Conservation (phyloP, 2,329 filamentous ascomycete genomes). For the Emmonsiellopsis sp. region DNA sequence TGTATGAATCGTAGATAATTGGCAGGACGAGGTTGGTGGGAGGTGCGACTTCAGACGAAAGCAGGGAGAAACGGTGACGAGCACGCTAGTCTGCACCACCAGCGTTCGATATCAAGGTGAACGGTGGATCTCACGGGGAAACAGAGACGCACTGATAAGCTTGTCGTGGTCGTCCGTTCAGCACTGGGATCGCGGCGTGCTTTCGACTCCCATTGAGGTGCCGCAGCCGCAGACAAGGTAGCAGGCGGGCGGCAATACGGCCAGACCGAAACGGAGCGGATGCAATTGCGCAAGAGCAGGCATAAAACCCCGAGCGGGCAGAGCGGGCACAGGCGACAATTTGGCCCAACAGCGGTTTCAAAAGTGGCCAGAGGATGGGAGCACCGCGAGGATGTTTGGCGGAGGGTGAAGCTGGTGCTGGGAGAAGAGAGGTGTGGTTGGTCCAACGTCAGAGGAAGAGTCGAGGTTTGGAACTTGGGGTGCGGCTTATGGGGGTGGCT, state of each 20-base stretch:
- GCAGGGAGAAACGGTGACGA: not conserved
- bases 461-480: not conserved
- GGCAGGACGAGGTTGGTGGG: no score
- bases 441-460: conserved; percentile 3
- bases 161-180: not conserved
- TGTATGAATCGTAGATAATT: no score
- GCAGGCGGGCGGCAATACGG: not conserved
- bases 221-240: not conserved
- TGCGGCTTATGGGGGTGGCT: not conserved
- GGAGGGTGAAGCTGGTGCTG: not conserved
- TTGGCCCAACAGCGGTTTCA: not conserved
- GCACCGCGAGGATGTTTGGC: not conserved
- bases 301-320: not conserved
- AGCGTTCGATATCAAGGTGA: not conserved
- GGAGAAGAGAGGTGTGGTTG: not conserved
- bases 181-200: not conserved
- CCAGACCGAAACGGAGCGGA: not conserved
- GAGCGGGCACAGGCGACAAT: not conserved
- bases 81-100: not conserved
- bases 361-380: not conserved
- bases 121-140: not conserved
- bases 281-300: conserved; percentile 1
- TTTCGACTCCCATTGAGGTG: not conserved
- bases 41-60: not conserved
- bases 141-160: not conserved